Evolutionary conservation across 768 basidiomycete genomes (phyloP), one percentile per base, ranked within the genome.

Genomic region (Kwoniella mangroviensis): DNA sequence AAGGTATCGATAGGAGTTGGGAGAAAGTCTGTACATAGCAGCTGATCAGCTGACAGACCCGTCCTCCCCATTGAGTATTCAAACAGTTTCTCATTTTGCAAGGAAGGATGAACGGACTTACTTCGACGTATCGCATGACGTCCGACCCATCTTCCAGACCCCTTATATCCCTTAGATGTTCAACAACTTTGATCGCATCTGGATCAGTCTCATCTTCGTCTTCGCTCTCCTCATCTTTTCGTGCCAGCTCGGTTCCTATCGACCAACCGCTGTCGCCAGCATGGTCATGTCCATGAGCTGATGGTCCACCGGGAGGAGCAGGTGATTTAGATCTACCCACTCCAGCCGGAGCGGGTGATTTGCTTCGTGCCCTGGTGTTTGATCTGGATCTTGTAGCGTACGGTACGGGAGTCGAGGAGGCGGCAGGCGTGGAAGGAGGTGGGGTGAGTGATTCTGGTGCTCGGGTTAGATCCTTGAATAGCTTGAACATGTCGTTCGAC

Each of bases 391-490:
- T 42, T 11, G 66, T 42, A 41, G 68, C 53, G 19, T 55, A 45
- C 2, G 67, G 58, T 11, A 59, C 53, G 49, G 60, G 34, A 15
- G 63, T 55, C 22, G 66, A n/a, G 9, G 65, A n/a, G 34, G 40
- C 40, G 28, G 72, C 22, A 15, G 68, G 24, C 5, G 70, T 61
- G 11, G 53, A 55, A 1, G 76, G 75, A 17, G 75, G 68, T n/a
- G 72, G 67, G 19, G 73, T 49, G 11, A 73, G 69, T 17, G 69
- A 67, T 51, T 74, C 73, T 17, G 77, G 80, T 17, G 79, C 68
- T 56, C 79, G 55, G 10, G 80, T 79, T 45, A 80, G 73, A 49
- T 78, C 80, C 69, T 77, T 80, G 57, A 79, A 70, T 53, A 82
- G 74, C 62, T 79, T 79, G 77, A 82, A 82, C 81, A 82, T 82